A percentile compares a stretch with the other conserved stretches of the same genome.
Evolutionary conservation across 768 basidiomycete species (phyloP).

Genomic region (Xanthoconium stramineum): DNA sequence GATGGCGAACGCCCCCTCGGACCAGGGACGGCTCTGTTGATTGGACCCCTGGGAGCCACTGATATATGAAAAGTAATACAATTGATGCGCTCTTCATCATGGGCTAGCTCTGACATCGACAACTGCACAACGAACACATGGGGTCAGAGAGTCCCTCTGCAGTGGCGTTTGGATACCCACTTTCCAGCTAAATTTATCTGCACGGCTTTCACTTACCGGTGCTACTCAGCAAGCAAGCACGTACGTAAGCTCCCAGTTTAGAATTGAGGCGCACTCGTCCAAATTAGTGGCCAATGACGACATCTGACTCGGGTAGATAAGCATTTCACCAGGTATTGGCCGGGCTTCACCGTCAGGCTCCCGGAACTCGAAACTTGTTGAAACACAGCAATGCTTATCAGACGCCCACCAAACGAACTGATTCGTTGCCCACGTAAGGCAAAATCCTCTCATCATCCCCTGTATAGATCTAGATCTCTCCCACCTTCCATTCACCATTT

Average conservation of each 20-base stretch:
- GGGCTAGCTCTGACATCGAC: background rate
- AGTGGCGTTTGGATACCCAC: background rate
- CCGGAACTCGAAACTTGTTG: background rate
- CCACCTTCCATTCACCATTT: constrained; percentile 12
- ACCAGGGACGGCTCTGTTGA: no score
- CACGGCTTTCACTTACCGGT: background rate
- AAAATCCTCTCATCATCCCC: background rate
- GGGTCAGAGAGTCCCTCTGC: no score
- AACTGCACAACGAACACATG: background rate
- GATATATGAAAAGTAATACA: background rate
- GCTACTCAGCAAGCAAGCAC: background rate
- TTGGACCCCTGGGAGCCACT: background rate
- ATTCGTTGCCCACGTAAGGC: background rate
- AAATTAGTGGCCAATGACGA: constrained; percentile 1
- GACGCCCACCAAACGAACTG: background rate
- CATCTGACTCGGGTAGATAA: constrained; percentile 15
- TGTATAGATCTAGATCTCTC: constrained; percentile 2
- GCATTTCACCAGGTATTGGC: constrained; percentile 11
- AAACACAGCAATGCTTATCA: constrained; percentile 17
- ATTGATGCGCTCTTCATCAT: background rate
- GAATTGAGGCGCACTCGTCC: background rate
- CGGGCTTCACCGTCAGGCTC: background rate
- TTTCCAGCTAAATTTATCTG: background rate
- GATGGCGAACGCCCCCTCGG: background rate
- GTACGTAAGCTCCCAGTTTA: background rate